Evolutionary conservation across 2,329 filamentous ascomycete species (phyloP).

Genomic region (Neonectria ditissima): DNA sequence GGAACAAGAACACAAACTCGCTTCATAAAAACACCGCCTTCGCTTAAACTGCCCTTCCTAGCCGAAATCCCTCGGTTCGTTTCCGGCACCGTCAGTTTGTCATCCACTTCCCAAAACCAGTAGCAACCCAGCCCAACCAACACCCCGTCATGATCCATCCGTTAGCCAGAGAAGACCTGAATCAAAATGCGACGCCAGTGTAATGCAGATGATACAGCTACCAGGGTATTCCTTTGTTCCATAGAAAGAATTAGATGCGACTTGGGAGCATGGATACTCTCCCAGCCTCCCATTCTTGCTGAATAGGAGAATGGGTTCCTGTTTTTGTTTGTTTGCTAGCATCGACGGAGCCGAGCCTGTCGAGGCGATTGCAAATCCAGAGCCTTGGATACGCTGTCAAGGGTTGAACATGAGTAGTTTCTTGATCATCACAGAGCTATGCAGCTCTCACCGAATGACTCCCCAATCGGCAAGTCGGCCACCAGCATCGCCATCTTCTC

Average conservation of each 20-base stretch:
- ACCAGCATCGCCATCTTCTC: conserved; percentile 74
- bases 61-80: conserved; percentile 10
- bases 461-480: conserved; percentile 82
- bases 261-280: conserved; percentile 29
- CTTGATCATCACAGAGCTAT: background rate
- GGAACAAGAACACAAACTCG: conserved; percentile 14
- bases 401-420: no score
- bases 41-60: conserved; percentile 31
- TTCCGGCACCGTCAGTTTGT: conserved; percentile 8
- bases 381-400: background rate
- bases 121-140: conserved; percentile 36
- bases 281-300: conserved; percentile 11
- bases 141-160: conserved; percentile 33
- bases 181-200: conserved; percentile 46
- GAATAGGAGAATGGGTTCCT: conserved; percentile 18
- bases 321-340: conserved; percentile 1
- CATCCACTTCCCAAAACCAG: conserved; percentile 11
- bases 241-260: conserved; percentile 40
- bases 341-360: background rate
- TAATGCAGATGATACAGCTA: conserved; percentile 46
- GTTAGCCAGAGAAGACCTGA: conserved; percentile 39
- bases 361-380: background rate
- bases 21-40: conserved; percentile 27
- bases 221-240: conserved; percentile 38
- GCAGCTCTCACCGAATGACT: conserved; percentile 72